Evolutionary conservation across 257 asterid species (phyloP), one percentile per base, ranked within the genome.

Genomic region (Avicennia marina): DNA sequence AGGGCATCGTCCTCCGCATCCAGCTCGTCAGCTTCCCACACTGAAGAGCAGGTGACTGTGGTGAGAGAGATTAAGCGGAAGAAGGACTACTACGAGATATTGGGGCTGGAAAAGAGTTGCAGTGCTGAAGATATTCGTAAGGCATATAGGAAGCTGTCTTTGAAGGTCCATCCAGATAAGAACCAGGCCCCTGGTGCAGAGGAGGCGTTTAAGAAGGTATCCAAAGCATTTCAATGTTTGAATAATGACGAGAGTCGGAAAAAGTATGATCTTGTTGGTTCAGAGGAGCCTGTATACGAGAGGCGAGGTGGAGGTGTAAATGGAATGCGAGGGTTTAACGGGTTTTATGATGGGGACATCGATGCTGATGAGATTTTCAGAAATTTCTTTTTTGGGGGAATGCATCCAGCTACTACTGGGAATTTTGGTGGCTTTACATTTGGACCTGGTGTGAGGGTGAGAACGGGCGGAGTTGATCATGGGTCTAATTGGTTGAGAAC

Each of bases 131-230:
- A 91, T 55, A 75, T 88, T 18, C 79, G 84, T 17, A 91, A 85
- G 76, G 93, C 96, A 2, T 91, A 91, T 46, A 73, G 95, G 76
- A 91, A 85, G 70, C 39, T 91, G 34, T 91, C 98, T 0, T 56
- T 91, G 76, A 91, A 88, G 71, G 98, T 91, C 57, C 98, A 91
- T 73, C 98, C 98, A 11, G 98, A 88, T 71, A 91, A 91, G 74
- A 91, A 91, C 72, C 77, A 71, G 26, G 95, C 98, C 0, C 98
- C 98, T 0, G 98, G 95, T 11, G 82, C 98, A 1, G 98, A 91
- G 70, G 98, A 91, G 66, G 94, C 95, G n/a, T 91, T 91, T 64
- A 91, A 91, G 87, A 76, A 66, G 78, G 96, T 91, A 0, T 91
- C 98, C 1, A 91, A 80, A 77, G 95, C 96, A 15, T 90, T 90